These are phyloP conservation scores for Boletus semigastroideus DNA, from an alignment of 1,284 basidiomycete genomes.

Conservation along the genomic window DNA sequence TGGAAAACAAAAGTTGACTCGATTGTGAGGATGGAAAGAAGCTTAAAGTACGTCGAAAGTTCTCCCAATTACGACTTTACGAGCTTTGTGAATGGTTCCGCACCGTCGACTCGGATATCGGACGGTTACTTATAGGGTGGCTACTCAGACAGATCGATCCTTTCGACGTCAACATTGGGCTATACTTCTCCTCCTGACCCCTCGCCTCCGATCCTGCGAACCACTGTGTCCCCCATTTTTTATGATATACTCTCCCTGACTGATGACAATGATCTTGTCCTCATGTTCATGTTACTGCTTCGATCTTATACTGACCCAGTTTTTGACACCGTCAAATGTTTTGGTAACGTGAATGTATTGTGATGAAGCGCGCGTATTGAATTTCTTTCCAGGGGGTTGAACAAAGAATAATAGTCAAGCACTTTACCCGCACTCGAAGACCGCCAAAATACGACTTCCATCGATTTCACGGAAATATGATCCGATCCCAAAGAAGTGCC, in stretches of 20 bases:
- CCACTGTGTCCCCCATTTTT: not conserved
- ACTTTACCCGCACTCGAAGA: not conserved
- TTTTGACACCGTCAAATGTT: not conserved
- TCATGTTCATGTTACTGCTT: not conserved
- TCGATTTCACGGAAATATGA: not conserved
- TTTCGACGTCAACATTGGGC: not conserved
- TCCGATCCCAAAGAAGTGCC: not conserved
- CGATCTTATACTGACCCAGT: not conserved
- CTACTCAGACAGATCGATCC: not conserved
- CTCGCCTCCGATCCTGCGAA: not conserved
- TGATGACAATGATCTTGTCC: not conserved
- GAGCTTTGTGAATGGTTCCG: not conserved
- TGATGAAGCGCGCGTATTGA: not conserved
- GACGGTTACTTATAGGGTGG: not conserved
- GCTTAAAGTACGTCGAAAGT: not conserved
- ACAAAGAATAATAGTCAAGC: not conserved
- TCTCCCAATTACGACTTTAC: not conserved
- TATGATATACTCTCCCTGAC: not conserved
- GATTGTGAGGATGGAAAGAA: slow-evolving; percentile 1
- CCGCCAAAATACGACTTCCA: not conserved
- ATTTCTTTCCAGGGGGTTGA: not conserved
- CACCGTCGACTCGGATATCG: not conserved
- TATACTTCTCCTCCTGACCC: not conserved
- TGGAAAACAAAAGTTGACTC: not conserved
- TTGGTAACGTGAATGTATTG: not conserved